Base-by-base conservation (phyloP, 176 grass and related monocot genomes). In the Poa annua region DNA sequence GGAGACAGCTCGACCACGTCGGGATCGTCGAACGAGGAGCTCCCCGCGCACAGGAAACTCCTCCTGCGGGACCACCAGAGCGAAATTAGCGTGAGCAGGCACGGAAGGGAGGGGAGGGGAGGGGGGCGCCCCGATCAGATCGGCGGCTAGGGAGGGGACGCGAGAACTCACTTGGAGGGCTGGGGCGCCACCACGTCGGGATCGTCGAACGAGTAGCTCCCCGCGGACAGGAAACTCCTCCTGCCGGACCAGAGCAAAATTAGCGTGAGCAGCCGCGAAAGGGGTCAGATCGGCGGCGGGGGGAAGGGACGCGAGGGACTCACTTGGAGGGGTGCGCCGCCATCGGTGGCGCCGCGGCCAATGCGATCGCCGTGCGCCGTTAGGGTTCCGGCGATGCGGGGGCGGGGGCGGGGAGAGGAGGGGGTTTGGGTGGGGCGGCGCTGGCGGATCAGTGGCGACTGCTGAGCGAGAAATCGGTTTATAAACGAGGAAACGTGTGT, bases 1-100 rank as follows among this genome's bases (percentile, higher is more conserved):
- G 87, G 62, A 1, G 89, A 78, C 16, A 94, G 36, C 87, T 94
- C 92, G 35, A 92, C 64, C 49, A 94, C 75, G 41, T 92, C 92
- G 24, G 85, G 85, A 34, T 94, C 89, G 62, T 89, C 87, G 64
- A 76, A 88, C 33, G 87, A 85, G 17, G 92, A 85, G 63, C 89
- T 83, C 11, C 81, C 87, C 21, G 87, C 62, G 74, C 59, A 86
- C 50, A 92, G 75, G 19, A 76, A 82, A 48, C 77, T 78, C 85
- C 86, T 91, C 76, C 79, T 54, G 70, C 21, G 36, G 19, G 34
- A 29, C 1, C 20, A 42, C 41, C 41, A 42, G 29, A 47, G 35
- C 63, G 35, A 32, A 48, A 74, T 66, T 21, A 78, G 39, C 35
- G 6, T 11, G 11, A 74, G 25, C 12, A 13, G 22, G 13, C 17